phyloP scores from a whole-genome alignment of 179 eudicot genomes.

The Silene vulgaris region DNA sequence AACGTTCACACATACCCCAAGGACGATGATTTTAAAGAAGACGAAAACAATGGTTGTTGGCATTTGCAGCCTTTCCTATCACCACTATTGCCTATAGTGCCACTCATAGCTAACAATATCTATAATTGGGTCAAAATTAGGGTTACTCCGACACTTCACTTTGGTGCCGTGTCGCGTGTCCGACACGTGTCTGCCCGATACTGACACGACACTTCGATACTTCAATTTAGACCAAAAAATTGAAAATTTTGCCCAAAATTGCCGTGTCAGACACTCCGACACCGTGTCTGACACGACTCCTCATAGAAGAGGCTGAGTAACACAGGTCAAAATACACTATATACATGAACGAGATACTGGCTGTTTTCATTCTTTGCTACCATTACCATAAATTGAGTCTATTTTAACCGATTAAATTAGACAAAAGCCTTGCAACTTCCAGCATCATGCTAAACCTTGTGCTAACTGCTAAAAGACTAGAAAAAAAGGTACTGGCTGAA shows the following conservation, averaged over 20 bases:
- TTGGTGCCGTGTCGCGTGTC: too few relatives aligned
- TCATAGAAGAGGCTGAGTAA: too few relatives aligned
- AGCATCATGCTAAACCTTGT: slow-evolving; percentile 5
- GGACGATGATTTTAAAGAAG: not conserved
- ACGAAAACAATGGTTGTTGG: not conserved
- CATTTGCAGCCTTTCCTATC: not conserved
- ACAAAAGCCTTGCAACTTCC: not conserved
- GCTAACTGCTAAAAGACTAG: not conserved
- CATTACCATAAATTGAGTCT: not conserved
- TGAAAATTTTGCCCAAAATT: too few relatives aligned
- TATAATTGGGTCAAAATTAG: not conserved
- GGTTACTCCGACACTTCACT: too few relatives aligned
- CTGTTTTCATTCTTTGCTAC: not conserved
- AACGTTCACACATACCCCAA: not conserved
- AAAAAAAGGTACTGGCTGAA: not conserved
- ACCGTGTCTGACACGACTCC: too few relatives aligned
- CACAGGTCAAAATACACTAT: not conserved
- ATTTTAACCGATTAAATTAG: not conserved
- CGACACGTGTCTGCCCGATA: too few relatives aligned
- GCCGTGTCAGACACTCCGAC: too few relatives aligned
- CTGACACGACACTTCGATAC: too few relatives aligned
- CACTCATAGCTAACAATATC: not conserved
- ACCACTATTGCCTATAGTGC: not conserved
- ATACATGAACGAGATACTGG: not conserved
- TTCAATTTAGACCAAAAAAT: too few relatives aligned